Conservation (phyloP, 1,284 basidiomycete species). For the Ceratobasidium sp. region DNA sequence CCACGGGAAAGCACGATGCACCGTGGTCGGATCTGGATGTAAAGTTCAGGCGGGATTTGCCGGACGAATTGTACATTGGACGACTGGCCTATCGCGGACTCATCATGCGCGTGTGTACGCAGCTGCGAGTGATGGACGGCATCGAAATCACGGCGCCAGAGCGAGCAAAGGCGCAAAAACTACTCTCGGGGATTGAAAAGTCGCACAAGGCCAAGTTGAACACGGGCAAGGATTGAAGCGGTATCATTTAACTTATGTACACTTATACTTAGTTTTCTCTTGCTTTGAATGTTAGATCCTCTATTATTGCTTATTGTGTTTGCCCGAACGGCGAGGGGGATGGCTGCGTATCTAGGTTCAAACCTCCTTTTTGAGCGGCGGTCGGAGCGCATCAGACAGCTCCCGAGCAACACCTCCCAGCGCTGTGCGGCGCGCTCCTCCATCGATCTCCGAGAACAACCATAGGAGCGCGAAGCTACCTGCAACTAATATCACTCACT, state of each 20-base stretch:
- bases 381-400: too few species aligned
- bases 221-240: conserved; percentile 20
- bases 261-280: conserved; percentile 39
- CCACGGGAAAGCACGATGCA: conserved; percentile 20
- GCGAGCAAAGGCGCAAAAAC: conserved; percentile 76
- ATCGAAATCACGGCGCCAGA: conserved; percentile 82
- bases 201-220: conserved; percentile 30
- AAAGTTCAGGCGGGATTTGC: conserved; percentile 87
- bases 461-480: neutral
- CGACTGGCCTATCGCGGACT: conserved; percentile 88
- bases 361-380: neutral
- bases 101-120: conserved; percentile 77
- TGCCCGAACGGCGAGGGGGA: too few species aligned
- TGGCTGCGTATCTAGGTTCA: neutral
- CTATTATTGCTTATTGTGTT: neutral
- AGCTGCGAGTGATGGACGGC: conserved; percentile 81
- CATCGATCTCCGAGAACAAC: too few species aligned
- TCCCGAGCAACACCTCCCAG: too few species aligned
- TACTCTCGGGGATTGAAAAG: conserved; percentile 66
- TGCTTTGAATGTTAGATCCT: conserved; percentile 39
- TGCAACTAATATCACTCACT: too few species aligned
- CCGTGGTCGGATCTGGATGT: conserved; percentile 81
- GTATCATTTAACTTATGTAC: conserved; percentile 40
- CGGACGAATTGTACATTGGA: conserved; percentile 85
- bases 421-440: too few species aligned